Conservation (phyloP, 441 rosid genomes). For the Populus hybrid region DNA sequence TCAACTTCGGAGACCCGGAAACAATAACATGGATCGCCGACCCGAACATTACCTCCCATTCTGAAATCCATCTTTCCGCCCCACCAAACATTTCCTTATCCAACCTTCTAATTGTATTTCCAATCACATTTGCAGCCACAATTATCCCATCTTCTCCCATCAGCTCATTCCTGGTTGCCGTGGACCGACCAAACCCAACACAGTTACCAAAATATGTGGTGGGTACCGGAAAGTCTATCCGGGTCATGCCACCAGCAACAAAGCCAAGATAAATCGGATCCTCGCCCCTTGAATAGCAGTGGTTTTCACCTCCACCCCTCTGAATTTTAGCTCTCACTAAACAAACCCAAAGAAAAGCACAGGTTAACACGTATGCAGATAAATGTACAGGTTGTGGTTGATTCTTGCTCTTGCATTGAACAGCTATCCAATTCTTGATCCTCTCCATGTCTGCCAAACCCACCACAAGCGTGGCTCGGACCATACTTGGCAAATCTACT, state of each 20-base stretch:
- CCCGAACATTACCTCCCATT: constrained; percentile 22
- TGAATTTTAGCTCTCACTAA: constrained; percentile 23
- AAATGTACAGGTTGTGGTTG: constrained; percentile 18
- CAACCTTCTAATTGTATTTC: constrained; percentile 25
- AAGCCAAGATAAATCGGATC: constrained; percentile 25
- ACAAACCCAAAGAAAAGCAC: constrained; percentile 31
- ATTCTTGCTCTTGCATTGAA: constrained; percentile 1
- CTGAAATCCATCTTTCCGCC: constrained; percentile 34
- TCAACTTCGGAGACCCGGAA: constrained; percentile 41
- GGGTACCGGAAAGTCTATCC: constrained; percentile 27
- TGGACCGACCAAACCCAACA: constrained; percentile 23
- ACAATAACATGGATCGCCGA: constrained; percentile 21
- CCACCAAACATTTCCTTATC: constrained; percentile 26
- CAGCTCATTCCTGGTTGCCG: constrained; percentile 5
- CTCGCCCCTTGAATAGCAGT: neutral
- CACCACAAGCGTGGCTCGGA: constrained; percentile 36
- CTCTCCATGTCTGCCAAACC: constrained; percentile 17
- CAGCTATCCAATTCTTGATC: constrained; percentile 21
- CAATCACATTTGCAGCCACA: constrained; percentile 35
- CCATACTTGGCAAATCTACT: neutral
- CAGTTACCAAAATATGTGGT: constrained; percentile 37
- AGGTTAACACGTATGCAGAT: constrained; percentile 32
- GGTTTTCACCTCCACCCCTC: neutral
- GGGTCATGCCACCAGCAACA: constrained; percentile 29
- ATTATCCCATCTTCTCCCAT: constrained; percentile 30